Percentiles rank a stretch among this genome's conserved stretches.
Conservation (phyloP, 306 rosid genomes). For the Vigna reflexopilosa region DNA sequence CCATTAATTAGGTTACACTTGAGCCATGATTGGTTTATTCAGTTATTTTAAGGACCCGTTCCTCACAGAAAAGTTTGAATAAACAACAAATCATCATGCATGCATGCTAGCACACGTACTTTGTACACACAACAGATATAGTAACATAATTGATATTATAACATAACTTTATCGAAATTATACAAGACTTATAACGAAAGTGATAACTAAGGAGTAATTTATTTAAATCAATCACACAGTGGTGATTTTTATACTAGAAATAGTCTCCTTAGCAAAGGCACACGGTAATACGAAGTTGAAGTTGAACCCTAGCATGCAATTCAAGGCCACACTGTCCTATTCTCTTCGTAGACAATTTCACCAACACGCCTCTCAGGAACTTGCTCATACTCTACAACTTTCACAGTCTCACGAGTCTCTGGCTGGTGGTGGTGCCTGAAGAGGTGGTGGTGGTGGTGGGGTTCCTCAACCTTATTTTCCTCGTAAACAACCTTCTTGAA, state of each 20-base stretch:
- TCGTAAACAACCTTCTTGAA: constrained; percentile 44
- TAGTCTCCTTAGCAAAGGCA: constrained; percentile 45
- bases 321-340: constrained; percentile 44
- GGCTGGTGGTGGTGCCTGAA: constrained; percentile 21
- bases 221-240: constrained; percentile 33
- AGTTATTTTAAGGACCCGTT: no score
- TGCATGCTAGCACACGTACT: neutral
- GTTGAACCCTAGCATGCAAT: neutral
- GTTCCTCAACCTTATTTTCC: constrained; percentile 11
- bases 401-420: constrained; percentile 44
- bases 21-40: no score
- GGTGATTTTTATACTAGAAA: neutral
- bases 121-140: neutral
- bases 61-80: neutral
- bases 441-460: constrained; percentile 6
- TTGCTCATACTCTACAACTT: constrained; percentile 51
- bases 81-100: neutral
- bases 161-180: constrained; percentile 6
- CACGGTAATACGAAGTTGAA: neutral
- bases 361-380: constrained; percentile 24
- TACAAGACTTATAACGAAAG: neutral
- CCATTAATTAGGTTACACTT: no score
- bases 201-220: constrained; percentile 38
- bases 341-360: constrained; percentile 38
- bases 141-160: constrained; percentile 9